These are phyloP conservation scores for Auricularia sp. DNA, from an alignment of 768 basidiomycete species.

Conservation along the genomic window DNA sequence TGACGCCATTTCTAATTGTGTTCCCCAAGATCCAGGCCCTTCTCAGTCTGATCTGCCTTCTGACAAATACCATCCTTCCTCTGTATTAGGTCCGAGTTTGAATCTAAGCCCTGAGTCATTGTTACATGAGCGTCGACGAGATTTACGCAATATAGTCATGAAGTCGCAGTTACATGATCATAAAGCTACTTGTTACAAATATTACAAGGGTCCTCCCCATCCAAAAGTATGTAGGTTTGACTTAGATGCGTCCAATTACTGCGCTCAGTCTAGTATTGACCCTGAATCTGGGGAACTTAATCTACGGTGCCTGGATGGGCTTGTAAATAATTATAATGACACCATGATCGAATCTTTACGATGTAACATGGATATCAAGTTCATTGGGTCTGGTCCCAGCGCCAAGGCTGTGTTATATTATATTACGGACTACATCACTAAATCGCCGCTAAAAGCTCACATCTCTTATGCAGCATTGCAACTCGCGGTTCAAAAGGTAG, in stretches of 20 bases:
- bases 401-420: slow-evolving; percentile 27
- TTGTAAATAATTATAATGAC: slow-evolving; percentile 7
- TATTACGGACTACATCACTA: slow-evolving; percentile 32
- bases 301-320: slow-evolving; percentile 9
- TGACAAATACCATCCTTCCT: background rate
- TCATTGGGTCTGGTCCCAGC: slow-evolving; percentile 23
- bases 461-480: slow-evolving; percentile 8
- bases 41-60: background rate
- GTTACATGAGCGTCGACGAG: background rate
- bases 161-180: slow-evolving; percentile 9
- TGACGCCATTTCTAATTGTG: background rate
- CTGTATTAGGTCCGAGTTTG: background rate
- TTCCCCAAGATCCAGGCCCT: background rate
- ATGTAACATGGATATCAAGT: slow-evolving; percentile 3
- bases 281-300: slow-evolving; percentile 2
- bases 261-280: slow-evolving; percentile 7
- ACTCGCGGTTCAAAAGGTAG: background rate
- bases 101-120: background rate
- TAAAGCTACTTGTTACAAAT: slow-evolving; percentile 12
- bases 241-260: slow-evolving; percentile 10
- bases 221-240: slow-evolving; percentile 3
- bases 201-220: slow-evolving; percentile 8
- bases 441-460: slow-evolving; percentile 16
- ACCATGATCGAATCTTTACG: slow-evolving; percentile 11
- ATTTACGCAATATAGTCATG: slow-evolving; percentile 3